A percentile compares a stretch with the other conserved stretches of the same genome.
Evolutionary conservation across 2,329 filamentous ascomycete species (phyloP).

Genomic region (Cladosporium sp.): DNA sequence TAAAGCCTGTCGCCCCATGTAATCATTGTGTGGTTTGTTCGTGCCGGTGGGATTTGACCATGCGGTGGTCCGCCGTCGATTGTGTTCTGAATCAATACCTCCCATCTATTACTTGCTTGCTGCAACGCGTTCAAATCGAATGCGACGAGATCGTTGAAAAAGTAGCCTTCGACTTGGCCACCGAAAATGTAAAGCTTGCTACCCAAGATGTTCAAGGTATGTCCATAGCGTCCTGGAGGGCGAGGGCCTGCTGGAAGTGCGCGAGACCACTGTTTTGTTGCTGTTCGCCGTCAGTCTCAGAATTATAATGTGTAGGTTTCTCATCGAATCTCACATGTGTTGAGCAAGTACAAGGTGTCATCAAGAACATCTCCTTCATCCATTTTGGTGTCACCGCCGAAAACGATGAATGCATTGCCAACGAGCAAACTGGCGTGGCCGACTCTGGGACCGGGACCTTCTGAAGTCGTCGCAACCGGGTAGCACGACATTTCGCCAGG

Average conservation of each 20-base stretch:
- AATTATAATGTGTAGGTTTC: neutral
- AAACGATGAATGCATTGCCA: constrained; percentile 98
- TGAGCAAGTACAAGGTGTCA: constrained; percentile 92
- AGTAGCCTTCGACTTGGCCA: constrained; percentile 94
- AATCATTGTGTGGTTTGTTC: constrained; percentile 92
- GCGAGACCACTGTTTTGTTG: constrained; percentile 96
- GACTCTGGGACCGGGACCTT: constrained; percentile 92
- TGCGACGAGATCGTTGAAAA: constrained; percentile 95
- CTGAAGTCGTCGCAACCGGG: constrained; percentile 85
- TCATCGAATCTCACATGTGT: constrained; percentile 78
- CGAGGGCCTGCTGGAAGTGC: constrained; percentile 83
- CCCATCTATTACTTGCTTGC: constrained; percentile 89
- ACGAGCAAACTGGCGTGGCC: constrained; percentile 92
- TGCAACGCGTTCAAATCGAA: constrained; percentile 96
- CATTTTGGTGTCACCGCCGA: constrained; percentile 96
- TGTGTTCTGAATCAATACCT: constrained; percentile 79
- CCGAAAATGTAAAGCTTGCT: constrained; percentile 98
- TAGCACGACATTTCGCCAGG: constrained; percentile 82
- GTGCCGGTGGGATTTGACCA: constrained; percentile 75
- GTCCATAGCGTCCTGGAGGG: constrained; percentile 89
- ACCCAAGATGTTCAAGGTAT: constrained; percentile 92
- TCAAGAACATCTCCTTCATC: constrained; percentile 89
- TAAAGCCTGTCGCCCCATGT: constrained; percentile 93
- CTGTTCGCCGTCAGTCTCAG: constrained; percentile 53
- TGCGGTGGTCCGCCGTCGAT: constrained; percentile 62